Percentiles rank a stretch among this genome's conserved stretches.
Conservation (phyloP, 1,284 basidiomycete species). For the Ceratobasidium sp. region DNA sequence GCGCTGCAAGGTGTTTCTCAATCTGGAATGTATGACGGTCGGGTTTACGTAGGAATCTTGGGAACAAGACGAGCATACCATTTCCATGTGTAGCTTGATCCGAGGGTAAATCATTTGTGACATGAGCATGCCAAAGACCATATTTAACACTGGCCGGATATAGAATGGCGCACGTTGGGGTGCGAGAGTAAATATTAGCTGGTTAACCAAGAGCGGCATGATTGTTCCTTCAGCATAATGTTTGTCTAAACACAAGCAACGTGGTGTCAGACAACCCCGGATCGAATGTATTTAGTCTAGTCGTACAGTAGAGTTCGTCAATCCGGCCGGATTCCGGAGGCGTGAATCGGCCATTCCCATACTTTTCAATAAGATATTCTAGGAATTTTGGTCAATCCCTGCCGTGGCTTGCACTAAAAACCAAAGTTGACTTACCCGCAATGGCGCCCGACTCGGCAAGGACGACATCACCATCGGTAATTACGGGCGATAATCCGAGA, state of each 20-base stretch:
- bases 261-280: neutral
- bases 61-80: slow-evolving; percentile 29
- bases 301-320: slow-evolving; percentile 43
- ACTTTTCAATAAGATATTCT: slow-evolving; percentile 43
- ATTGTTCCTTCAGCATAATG: slow-evolving; percentile 44
- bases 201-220: slow-evolving; percentile 38
- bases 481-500: slow-evolving; percentile 59
- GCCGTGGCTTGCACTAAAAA: neutral
- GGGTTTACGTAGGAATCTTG: neutral
- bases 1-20: slow-evolving; percentile 51
- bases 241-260: slow-evolving; percentile 23
- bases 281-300: neutral
- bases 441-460: slow-evolving; percentile 61
- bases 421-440: slow-evolving; percentile 51
- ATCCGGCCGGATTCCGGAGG: slow-evolving; percentile 38
- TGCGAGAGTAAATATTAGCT: slow-evolving; percentile 37
- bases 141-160: slow-evolving; percentile 37
- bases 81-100: slow-evolving; percentile 14
- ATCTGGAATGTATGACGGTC: slow-evolving; percentile 46
- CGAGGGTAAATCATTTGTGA: slow-evolving; percentile 31
- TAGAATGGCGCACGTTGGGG: slow-evolving; percentile 39
- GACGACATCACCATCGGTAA: slow-evolving; percentile 56
- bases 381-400: neutral
- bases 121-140: slow-evolving; percentile 35
- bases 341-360: slow-evolving; percentile 39